Percentiles rank a stretch among this genome's conserved stretches.
These are phyloP conservation scores for Mycosphaerella sp. DNA, from an alignment of 2,329 filamentous ascomycete genomes.

Conservation along the genomic window DNA sequence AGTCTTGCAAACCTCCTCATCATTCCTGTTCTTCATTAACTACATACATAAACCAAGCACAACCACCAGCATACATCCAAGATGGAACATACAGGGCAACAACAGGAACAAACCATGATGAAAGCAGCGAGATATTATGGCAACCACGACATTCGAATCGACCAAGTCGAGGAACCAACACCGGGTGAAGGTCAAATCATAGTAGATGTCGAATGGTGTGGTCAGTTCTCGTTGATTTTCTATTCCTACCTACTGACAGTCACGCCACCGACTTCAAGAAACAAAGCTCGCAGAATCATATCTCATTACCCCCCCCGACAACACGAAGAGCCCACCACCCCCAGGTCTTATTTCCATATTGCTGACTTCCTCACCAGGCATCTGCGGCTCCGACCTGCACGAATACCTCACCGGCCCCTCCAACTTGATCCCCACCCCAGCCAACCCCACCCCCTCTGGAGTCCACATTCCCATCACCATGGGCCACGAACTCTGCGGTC, in stretches of 20 bases:
- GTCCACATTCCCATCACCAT: conserved; percentile 13
- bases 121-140: conserved; percentile 27
- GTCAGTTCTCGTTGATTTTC: neutral
- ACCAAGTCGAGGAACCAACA: conserved; percentile 23
- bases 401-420: conserved; percentile 20
- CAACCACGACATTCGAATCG: conserved; percentile 24
- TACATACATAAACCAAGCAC: no score
- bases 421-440: conserved; percentile 5
- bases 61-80: no score
- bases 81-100: neutral
- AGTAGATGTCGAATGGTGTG: conserved; percentile 24
- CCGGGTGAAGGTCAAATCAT: conserved; percentile 20
- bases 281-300: no score
- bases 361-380: conserved; percentile 6
- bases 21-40: no score
- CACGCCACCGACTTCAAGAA: no score
- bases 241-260: no score
- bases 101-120: conserved; percentile 12
- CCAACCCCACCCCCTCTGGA: conserved; percentile 5
- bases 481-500: conserved; percentile 25
- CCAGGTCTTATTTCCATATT: neutral
- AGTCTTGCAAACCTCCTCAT: no score
- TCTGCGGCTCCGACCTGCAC: conserved; percentile 26
- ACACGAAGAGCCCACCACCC: neutral
- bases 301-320: no score